phyloP scores from a whole-genome alignment of 2,329 filamentous ascomycete genomes.

The Thelonectria discophora region DNA sequence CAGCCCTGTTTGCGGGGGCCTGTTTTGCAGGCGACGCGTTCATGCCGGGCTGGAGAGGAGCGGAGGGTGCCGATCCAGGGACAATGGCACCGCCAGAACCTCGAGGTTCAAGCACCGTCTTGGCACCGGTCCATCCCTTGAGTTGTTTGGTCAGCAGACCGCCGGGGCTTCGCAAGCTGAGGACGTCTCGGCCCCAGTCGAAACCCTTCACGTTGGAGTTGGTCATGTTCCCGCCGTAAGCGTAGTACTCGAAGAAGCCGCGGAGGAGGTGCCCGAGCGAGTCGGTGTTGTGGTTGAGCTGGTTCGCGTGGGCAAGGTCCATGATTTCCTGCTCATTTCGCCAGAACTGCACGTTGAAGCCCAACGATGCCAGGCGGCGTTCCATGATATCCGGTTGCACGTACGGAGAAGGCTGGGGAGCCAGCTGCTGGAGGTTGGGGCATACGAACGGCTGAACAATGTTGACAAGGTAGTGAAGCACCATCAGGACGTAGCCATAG shows the following conservation, averaged over 20 bases:
- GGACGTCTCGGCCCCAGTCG: slow-evolving; percentile 81
- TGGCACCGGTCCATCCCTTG: slow-evolving; percentile 89
- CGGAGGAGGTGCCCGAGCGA: slow-evolving; percentile 75
- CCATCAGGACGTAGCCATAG: slow-evolving; percentile 93
- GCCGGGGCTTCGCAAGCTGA: slow-evolving; percentile 77
- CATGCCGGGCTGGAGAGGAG: not conserved
- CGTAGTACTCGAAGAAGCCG: slow-evolving; percentile 90
- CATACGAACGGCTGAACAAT: slow-evolving; percentile 81
- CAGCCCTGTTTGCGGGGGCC: slow-evolving; percentile 42
- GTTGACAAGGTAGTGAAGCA: slow-evolving; percentile 89
- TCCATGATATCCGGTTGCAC: slow-evolving; percentile 37
- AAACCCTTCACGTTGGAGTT: slow-evolving; percentile 67
- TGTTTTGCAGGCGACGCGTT: slow-evolving; percentile 19
- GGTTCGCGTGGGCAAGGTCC: slow-evolving; percentile 63
- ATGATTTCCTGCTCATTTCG: slow-evolving; percentile 75
- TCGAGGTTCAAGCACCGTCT: slow-evolving; percentile 69
- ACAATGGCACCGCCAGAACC: slow-evolving; percentile 38
- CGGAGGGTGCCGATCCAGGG: slow-evolving; percentile 30
- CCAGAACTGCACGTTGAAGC: slow-evolving; percentile 80
- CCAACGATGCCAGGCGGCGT: slow-evolving; percentile 59
- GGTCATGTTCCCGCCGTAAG: slow-evolving; percentile 65
- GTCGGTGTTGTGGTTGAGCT: slow-evolving; percentile 74
- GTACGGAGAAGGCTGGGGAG: slow-evolving; percentile 52
- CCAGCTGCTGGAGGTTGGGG: slow-evolving; percentile 78
- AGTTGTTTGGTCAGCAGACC: slow-evolving; percentile 77